phyloP scores from a whole-genome alignment of 257 asterid genomes.

The Gentiana macrophylla region DNA sequence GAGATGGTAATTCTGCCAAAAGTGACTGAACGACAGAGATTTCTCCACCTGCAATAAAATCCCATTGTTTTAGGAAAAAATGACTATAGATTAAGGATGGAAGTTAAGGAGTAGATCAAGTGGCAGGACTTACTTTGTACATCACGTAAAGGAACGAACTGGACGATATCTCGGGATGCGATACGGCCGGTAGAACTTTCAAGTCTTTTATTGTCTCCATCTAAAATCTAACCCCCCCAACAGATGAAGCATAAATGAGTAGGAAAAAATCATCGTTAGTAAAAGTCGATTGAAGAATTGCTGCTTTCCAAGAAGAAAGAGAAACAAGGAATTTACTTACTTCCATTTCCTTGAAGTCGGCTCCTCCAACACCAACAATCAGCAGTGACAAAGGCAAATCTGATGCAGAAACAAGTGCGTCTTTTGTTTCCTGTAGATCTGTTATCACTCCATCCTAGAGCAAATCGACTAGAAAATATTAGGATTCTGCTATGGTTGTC shows the following conservation, averaged over 20 bases:
- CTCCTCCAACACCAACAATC: slow-evolving; percentile 98
- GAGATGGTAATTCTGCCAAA: slow-evolving; percentile 91
- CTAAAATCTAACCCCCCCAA: slow-evolving; percentile 52
- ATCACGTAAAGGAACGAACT: slow-evolving; percentile 87
- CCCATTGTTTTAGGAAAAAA: slow-evolving; percentile 1
- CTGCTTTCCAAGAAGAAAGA: slow-evolving; percentile 1
- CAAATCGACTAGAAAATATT: not conserved
- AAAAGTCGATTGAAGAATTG: slow-evolving; percentile 7
- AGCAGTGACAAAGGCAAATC: slow-evolving; percentile 94
- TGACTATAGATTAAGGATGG: not conserved
- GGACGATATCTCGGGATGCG: slow-evolving; percentile 95
- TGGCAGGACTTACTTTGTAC: slow-evolving; percentile 54
- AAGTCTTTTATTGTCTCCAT: slow-evolving; percentile 84
- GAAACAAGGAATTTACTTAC: slow-evolving; percentile 26
- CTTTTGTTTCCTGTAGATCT: slow-evolving; percentile 96
- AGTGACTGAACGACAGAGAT: slow-evolving; percentile 70
- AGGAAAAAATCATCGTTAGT: not conserved
- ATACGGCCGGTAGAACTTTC: slow-evolving; percentile 84
- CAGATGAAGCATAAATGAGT: slow-evolving; percentile 5
- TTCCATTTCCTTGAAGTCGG: slow-evolving; percentile 98
- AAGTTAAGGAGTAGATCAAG: not conserved
- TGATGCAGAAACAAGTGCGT: slow-evolving; percentile 85
- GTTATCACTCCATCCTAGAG: slow-evolving; percentile 94
- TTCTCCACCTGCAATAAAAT: slow-evolving; percentile 56
- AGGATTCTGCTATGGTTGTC: no score